Evolutionary conservation across 2,329 filamentous ascomycete species (phyloP), one percentile per base, ranked within the genome.

Genomic region (Torrubiellomyces zombiae): DNA sequence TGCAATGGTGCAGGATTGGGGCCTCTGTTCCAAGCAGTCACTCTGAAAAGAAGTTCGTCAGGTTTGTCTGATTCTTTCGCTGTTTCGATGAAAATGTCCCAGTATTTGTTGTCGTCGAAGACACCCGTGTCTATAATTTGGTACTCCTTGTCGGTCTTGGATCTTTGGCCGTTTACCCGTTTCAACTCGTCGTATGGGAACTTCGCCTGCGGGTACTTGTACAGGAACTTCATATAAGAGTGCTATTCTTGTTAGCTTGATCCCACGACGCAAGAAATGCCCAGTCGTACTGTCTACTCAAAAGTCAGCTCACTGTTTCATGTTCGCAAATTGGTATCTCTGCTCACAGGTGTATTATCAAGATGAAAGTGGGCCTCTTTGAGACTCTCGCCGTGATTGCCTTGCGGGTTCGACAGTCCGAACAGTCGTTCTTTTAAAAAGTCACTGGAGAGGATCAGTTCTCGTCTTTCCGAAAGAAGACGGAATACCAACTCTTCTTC

Each of bases 401-500:
- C 86, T 54, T 95, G 82, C 3, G 86, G 85, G 48, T 95, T 95
- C 25, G 86, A 93, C 27, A 95, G 63, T 28, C 86, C 86, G 45
- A 94, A 95, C 4, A 95, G 67, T 34, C 89, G 75, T 52, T 95
- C 89, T 53, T 95, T 95, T 40, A 95, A 63, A 47, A 86, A 92
- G 28, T 82, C 77, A 50, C 83, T 92, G 38, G 12, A 12, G 4
- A 18, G 14, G 4, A 20, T 27, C 15, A 23, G 26, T 26, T 36
- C n/a, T n/a, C n/a, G n/a, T n/a, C n/a, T n/a, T n/a, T n/a, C n/a
- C n/a, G n/a, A n/a, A n/a, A n/a, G n/a, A n/a, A n/a, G n/a, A n/a
- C n/a, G n/a, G n/a, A n/a, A n/a, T n/a, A n/a, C n/a, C n/a, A n/a
- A 92, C 83, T 95, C 86, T 58, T 94, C 72, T 50, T 83, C 85